Conservation (phyloP, 768 basidiomycete genomes). For the Pleurotus pulmonarius region DNA sequence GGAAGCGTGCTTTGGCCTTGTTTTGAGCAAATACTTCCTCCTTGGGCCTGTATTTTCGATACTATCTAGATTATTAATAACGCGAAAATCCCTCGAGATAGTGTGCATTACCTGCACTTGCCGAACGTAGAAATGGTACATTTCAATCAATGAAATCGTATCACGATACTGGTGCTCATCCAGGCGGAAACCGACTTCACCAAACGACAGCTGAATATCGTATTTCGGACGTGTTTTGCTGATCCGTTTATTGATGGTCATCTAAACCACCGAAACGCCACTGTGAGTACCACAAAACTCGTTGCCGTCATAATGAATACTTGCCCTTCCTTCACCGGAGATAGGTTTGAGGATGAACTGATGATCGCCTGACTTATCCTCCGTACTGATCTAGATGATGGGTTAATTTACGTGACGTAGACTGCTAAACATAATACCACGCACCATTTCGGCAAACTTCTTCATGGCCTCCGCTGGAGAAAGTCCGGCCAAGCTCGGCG, state of each 20-base stretch:
- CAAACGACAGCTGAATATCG: constrained; percentile 83
- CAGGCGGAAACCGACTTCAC: constrained; percentile 88
- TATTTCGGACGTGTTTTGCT: constrained; percentile 69
- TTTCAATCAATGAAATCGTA: constrained; percentile 87
- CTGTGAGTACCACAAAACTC: too few relatives aligned
- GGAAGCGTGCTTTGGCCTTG: constrained; percentile 62
- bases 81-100: neutral
- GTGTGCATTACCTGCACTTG: constrained; percentile 59
- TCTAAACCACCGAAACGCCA: constrained; percentile 30
- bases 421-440: constrained; percentile 3
- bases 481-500: constrained; percentile 69
- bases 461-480: constrained; percentile 61
- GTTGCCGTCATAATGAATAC: constrained; percentile 16
- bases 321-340: constrained; percentile 87
- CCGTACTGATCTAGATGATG: constrained; percentile 36
- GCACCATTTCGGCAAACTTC: constrained; percentile 73
- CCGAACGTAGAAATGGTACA: constrained; percentile 93
- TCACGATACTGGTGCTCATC: constrained; percentile 96
- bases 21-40: constrained; percentile 58
- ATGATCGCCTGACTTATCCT: constrained; percentile 51
- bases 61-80: constrained; percentile 41
- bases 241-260: constrained; percentile 76
- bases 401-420: neutral
- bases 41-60: constrained; percentile 75
- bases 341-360: constrained; percentile 96